Evolutionary conservation across 306 rosid genomes (phyloP), one percentile per base, ranked within the genome.

Genomic region (Cyclanthera cordifolia): DNA sequence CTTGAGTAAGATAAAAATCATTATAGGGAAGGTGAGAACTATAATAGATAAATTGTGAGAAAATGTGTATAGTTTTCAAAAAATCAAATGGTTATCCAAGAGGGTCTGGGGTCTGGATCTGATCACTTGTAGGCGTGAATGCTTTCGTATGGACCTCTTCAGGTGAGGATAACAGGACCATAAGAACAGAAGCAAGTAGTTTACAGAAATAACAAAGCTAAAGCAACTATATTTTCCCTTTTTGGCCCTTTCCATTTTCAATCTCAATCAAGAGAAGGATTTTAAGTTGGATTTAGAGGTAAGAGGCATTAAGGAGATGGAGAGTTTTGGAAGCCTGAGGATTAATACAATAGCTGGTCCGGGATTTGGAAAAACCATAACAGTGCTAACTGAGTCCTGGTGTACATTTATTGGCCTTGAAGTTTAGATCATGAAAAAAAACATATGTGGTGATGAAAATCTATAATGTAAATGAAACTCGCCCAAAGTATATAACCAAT

Each of bases 391-490:
- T 39, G 68, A 34, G 12, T 61, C 50, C 28, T 34, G 49, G 39
- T 41, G 16, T 41, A 39, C 49, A 34, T 16, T 61, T 61, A 34
- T 9, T 15, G 30, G 69, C 39, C 28, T 34, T 16, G 49, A 61
- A 17, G 37, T n/a, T 60, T 32, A 46, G 48, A 60, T 60, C 28
- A 10, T 19, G 14, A 61, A 61, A 61, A 61, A 61, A 61, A 61
- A 37, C n/a, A 43, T 37, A 13, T 57, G 43, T 14, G 43, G 6
- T 27, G 23, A 61, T 61, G 69, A 61, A 61, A 61, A 61, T 61
- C 28, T 19, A 61, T 16, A 28, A 23, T 4, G 8, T 1, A 56
- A n/a, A 61, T 61, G 16, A 61, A 61, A 61, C 68, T 34, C 9
- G 49, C 41, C 67, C 6, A 61, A 61, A 28, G 10, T 16, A 34